phyloP scores from a whole-genome alignment of 2,329 filamentous ascomycete genomes.

The Zasmidium angulare region DNA sequence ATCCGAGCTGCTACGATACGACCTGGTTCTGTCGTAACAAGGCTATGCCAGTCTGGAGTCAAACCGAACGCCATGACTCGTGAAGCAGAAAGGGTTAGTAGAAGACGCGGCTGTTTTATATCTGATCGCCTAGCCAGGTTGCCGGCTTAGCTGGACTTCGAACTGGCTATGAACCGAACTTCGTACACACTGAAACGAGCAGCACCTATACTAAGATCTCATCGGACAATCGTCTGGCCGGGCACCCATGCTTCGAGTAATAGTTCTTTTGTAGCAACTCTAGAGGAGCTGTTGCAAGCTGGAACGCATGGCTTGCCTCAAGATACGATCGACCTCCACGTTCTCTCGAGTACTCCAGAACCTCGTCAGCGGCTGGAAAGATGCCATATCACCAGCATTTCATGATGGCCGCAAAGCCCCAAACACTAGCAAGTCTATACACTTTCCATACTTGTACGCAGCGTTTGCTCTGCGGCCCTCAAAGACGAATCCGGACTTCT shows the following conservation, averaged over 20 bases:
- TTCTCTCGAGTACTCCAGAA: neutral
- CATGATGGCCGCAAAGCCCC: conserved; percentile 34
- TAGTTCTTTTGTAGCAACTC: neutral
- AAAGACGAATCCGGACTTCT: conserved; percentile 39
- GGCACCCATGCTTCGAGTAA: neutral
- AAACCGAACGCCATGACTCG: neutral
- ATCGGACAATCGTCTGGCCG: neutral
- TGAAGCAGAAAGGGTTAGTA: neutral
- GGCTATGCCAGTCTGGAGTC: neutral
- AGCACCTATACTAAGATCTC: neutral
- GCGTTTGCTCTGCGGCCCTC: conserved; percentile 40
- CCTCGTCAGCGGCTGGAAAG: neutral
- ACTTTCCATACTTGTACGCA: conserved; percentile 37
- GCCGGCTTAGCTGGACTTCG: neutral
- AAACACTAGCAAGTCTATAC: conserved; percentile 35
- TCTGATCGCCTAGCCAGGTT: neutral
- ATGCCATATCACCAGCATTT: neutral
- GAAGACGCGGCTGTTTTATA: neutral
- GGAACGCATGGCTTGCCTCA: neutral
- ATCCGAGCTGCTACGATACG: neutral
- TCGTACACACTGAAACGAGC: neutral
- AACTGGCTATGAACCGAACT: neutral
- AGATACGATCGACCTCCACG: neutral
- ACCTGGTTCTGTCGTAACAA: neutral
- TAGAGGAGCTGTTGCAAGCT: neutral